Conservation (phyloP, 1,284 basidiomycete species). For the Austroboletus novae-zelandiae region DNA sequence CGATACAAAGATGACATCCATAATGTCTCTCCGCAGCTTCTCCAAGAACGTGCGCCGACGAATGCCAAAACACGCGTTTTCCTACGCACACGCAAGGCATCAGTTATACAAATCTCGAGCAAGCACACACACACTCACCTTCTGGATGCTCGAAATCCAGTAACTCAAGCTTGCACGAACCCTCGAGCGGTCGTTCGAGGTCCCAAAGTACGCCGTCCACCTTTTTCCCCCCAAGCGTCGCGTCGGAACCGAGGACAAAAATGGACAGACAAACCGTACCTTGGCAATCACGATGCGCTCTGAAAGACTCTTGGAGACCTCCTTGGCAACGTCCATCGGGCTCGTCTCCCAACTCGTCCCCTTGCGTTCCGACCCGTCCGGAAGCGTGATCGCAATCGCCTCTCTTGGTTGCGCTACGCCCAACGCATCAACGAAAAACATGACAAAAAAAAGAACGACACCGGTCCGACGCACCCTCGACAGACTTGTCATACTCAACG, state of each 20-base stretch:
- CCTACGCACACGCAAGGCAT: conserved; percentile 40
- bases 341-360: conserved; percentile 96
- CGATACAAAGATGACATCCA: conserved; percentile 96
- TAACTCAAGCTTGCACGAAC: conserved; percentile 77
- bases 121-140: conserved; percentile 47
- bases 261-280: conserved; percentile 36
- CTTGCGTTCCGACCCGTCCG: conserved; percentile 82
- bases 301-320: conserved; percentile 84
- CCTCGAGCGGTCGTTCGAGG: conserved; percentile 90
- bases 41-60: conserved; percentile 98
- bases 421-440: neutral
- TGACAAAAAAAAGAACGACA: neutral
- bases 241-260: neutral
- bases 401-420: conserved; percentile 77
- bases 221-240: conserved; percentile 33
- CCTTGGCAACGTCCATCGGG: conserved; percentile 89
- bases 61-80: conserved; percentile 99
- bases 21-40: conserved; percentile 97
- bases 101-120: too few species aligned
- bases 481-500: conserved; percentile 79
- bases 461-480: conserved; percentile 55
- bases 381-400: conserved; percentile 84
- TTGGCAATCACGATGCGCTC: conserved; percentile 95
- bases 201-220: conserved; percentile 94
- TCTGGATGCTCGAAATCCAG: conserved; percentile 96